phyloP scores from a whole-genome alignment of 305 asterid genomes.

The Fraxinus dipetala region DNA sequence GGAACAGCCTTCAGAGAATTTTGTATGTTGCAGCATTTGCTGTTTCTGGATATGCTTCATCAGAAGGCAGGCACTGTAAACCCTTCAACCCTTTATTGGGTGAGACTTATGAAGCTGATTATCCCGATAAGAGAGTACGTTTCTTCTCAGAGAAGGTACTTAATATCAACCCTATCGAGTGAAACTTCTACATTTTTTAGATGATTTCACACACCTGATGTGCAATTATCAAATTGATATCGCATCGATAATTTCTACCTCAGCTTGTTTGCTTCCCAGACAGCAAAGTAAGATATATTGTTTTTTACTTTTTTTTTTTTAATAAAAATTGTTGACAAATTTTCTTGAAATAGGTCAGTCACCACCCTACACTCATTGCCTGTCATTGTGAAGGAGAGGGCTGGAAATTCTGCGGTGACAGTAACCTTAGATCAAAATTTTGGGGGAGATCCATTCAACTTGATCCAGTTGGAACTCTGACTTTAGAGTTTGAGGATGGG shows the following conservation, averaged over 20 bases:
- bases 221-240: not conserved
- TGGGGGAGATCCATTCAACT: conserved; percentile 97
- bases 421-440: conserved; percentile 81
- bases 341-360: conserved; percentile 75
- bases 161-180: not conserved
- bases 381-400: conserved; percentile 96
- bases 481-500: conserved; percentile 84
- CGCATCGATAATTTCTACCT: not conserved
- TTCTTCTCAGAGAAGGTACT: conserved; percentile 88
- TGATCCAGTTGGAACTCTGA: conserved; percentile 85
- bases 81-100: conserved; percentile 96
- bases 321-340: conserved; percentile 12
- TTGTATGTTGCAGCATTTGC: conserved; percentile 92
- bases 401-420: conserved; percentile 92
- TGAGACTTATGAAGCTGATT: conserved; percentile 96
- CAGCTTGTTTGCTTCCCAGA: not conserved
- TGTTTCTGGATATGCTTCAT: conserved; percentile 93
- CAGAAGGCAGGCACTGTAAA: conserved; percentile 87
- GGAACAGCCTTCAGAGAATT: conserved; percentile 77
- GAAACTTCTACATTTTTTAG: not conserved
- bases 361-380: conserved; percentile 94
- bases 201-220: not conserved
- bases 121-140: conserved; percentile 79
- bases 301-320: not conserved
- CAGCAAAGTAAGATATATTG: not conserved